phyloP scores from a whole-genome alignment of 805 yeast genomes.

The Kazachstania africana region DNA sequence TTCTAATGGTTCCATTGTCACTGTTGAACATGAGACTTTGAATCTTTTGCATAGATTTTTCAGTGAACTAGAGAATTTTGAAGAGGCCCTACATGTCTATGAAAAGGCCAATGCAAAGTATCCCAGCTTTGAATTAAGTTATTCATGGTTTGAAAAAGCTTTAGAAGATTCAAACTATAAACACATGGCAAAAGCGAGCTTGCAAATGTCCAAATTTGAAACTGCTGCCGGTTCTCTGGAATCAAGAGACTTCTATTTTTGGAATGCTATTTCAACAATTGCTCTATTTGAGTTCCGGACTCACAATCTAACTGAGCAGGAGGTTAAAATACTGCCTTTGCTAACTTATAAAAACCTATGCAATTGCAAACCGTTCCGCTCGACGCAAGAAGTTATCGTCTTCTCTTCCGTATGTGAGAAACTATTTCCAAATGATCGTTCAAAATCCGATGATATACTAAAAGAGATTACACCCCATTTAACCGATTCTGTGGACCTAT shows the following conservation, averaged over 20 bases:
- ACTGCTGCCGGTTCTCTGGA: slow-evolving; percentile 3
- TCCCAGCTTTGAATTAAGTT: slow-evolving; percentile 36
- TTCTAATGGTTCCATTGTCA: slow-evolving; percentile 11
- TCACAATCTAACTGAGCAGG: slow-evolving; percentile 31
- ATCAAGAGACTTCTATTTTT: slow-evolving; percentile 30
- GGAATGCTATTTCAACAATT: slow-evolving; percentile 42
- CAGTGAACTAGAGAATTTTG: slow-evolving; percentile 25
- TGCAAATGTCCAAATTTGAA: slow-evolving; percentile 25
- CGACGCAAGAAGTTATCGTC: slow-evolving; percentile 58
- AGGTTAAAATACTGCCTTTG: slow-evolving; percentile 41
- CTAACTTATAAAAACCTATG: slow-evolving; percentile 50
- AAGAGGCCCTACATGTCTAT: slow-evolving; percentile 37
- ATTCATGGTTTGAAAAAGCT: slow-evolving; percentile 48
- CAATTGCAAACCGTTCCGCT: slow-evolving; percentile 36
- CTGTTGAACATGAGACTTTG: slow-evolving; percentile 43
- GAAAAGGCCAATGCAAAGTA: slow-evolving; percentile 49
- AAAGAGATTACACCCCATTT: slow-evolving; percentile 22
- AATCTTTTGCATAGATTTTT: slow-evolving; percentile 37
- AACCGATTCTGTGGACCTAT: slow-evolving; percentile 39
- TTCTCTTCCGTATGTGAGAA: slow-evolving; percentile 38
- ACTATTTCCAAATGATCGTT: slow-evolving; percentile 16
- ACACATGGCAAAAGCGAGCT: slow-evolving; percentile 44
- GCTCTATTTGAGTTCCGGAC: slow-evolving; percentile 33
- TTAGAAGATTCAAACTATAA: slow-evolving; percentile 36
- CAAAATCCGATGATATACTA: slow-evolving; percentile 28